These are phyloP conservation scores for Antrodiella citrinella DNA, from an alignment of 768 basidiomycete genomes.

Conservation along the genomic window DNA sequence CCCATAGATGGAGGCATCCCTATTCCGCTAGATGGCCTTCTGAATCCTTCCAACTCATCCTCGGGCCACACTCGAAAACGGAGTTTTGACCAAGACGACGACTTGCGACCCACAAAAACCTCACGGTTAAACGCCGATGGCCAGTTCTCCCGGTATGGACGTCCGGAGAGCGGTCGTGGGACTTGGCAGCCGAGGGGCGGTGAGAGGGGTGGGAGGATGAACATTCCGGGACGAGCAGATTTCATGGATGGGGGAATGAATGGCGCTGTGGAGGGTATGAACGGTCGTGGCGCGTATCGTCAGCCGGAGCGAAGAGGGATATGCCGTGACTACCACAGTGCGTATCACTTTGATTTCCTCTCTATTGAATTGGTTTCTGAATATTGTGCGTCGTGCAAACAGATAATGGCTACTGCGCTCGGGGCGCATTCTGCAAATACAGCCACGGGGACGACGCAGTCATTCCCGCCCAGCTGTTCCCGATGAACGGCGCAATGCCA, in stretches of 20 bases:
- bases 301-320: conserved; percentile 71
- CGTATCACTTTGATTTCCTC: conserved; percentile 29
- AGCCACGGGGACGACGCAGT: conserved; percentile 89
- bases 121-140: conserved; percentile 57
- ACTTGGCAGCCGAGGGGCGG: conserved; percentile 26
- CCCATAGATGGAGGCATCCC: conserved; percentile 61
- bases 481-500: conserved; percentile 37
- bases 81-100: conserved; percentile 53
- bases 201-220: conserved; percentile 25
- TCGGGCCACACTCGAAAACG: conserved; percentile 60
- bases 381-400: no score
- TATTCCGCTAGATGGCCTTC: conserved; percentile 64
- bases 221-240: conserved; percentile 20
- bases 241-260: conserved; percentile 20
- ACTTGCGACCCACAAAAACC: conserved; percentile 60
- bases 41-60: conserved; percentile 37
- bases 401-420: conserved; percentile 90
- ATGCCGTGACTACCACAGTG: conserved; percentile 92
- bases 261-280: conserved; percentile 26
- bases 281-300: conserved; percentile 50
- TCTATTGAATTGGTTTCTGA: conserved; percentile 7
- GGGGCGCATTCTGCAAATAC: conserved; percentile 84
- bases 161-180: conserved; percentile 29
- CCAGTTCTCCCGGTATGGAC: conserved; percentile 57
- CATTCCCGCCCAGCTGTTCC: conserved; percentile 61